A percentile compares a stretch with the other conserved stretches of the same genome.
phyloP scores from a whole-genome alignment of 2,329 filamentous ascomycete species.

The Epichloe hybrida region DNA sequence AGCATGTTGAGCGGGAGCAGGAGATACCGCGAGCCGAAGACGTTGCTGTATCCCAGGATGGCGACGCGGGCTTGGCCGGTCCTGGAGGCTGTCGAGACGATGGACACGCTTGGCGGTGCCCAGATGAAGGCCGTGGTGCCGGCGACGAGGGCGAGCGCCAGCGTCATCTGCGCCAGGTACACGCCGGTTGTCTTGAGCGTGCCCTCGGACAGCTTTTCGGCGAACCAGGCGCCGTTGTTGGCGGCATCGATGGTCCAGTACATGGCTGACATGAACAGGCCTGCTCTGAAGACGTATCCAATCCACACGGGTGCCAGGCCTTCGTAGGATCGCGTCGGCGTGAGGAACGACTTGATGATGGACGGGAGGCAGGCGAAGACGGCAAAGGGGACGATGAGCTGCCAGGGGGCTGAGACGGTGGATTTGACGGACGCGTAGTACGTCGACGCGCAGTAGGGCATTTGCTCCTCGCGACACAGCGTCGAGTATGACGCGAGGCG shows the following conservation, averaged over 20 bases:
- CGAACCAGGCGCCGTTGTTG: conserved; percentile 73
- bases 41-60: conserved; percentile 82
- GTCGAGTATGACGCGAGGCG: conserved; percentile 76
- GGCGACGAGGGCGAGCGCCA: conserved; percentile 69
- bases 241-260: conserved; percentile 89
- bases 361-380: conserved; percentile 58
- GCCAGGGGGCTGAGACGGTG: conserved; percentile 86
- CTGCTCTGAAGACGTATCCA: conserved; percentile 61
- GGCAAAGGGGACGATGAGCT: conserved; percentile 67
- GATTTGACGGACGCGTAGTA: conserved; percentile 89
- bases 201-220: conserved; percentile 36
- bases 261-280: conserved; percentile 59
- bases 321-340: conserved; percentile 74
- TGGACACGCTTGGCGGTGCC: conserved; percentile 71
- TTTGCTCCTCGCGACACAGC: conserved; percentile 93
- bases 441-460: conserved; percentile 89
- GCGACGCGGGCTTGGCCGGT: conserved; percentile 47
- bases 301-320: conserved; percentile 78
- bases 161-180: conserved; percentile 63
- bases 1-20: conserved; percentile 69
- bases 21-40: conserved; percentile 83
- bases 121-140: conserved; percentile 77
- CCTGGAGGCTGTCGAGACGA: conserved; percentile 39
- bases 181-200: conserved; percentile 62
- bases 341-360: conserved; percentile 67